Evolutionary conservation across 768 basidiomycete genomes (phyloP), one percentile per base, ranked within the genome.

Genomic region (Daedaleopsis nitida): DNA sequence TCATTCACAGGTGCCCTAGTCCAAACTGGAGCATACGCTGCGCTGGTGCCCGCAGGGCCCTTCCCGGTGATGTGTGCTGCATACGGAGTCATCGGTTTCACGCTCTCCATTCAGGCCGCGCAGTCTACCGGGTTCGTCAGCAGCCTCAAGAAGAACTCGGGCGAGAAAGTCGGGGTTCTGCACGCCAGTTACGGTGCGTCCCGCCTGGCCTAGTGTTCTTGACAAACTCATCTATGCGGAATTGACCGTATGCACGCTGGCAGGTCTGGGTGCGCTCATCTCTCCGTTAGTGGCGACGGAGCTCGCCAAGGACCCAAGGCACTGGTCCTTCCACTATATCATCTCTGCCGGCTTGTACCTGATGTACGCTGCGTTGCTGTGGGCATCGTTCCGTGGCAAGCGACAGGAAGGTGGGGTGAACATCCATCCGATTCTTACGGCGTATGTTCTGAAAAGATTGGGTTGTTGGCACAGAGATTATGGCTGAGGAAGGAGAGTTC

Each of bases 41-140:
- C 89, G 12, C 79, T 83, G 68, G 74, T 78, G 6, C 69, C 85
- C 13, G 83, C 78, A 5, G 84, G 82, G 1, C 87, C 88, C 0
- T 91, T 89, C 70, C 84, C 86, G 12, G 76, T 81, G 3, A 86
- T 89, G 67, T 81, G 84, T 17, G 66, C 84, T 39, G 77, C 72
- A 6, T 83, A 76, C 63, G 68, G 69, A 10, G 58, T 84, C 24
- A 75, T 75, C 7, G 86, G 86, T 5, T 74, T 83, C 24, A 84
- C 84, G 1, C 65, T 79, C 10, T 57, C 73, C 19, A 58, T 72
- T 12, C 64, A 89, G 83, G 85, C 88, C 60, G 87, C 89, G 0
- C 88, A 89, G 75, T 81, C 87, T 1, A 88, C 88, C 68, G 87
- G 85, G 7, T 90, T 82, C 62, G 83, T 92, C 16, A 87, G 86